Base-by-base conservation (phyloP, 768 basidiomycete genomes). In the Boletus vermiculosoides region DNA sequence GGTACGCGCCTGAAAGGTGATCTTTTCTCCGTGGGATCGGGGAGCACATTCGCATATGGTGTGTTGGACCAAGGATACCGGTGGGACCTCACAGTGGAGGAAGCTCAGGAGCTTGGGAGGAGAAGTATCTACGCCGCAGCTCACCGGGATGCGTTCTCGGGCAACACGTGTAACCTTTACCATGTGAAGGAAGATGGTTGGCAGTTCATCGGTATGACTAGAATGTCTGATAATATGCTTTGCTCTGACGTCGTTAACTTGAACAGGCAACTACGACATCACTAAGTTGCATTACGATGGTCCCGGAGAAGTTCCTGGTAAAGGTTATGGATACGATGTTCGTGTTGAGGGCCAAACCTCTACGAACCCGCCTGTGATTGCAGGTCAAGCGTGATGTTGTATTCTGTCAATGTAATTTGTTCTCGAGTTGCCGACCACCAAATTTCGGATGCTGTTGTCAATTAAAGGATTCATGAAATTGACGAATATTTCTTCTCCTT, bases 21-120 rank as follows among this genome's bases (percentile, higher is more conserved):
- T 72, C 73, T 98, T n/a, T 99, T 99, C 79, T 97, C 94, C 6
- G 97, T 99, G 36, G 97, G 97, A 30, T 98, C 96, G 4, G 97
- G 97, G 66, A 93, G 91, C 71, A 98, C 97, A 8, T 97, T 94
- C 65, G 97, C 97, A n/a, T 98, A 98, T 67, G 96, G 97, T 80
- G 93, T 98, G 2, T 81, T 97, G 47, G 97, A 98, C 73, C 95
- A 97, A 74, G 94, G 90, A 13, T 94, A 95, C 71, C 84, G 78
- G 57, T 98, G 91, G 92, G 94, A 98, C 68, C 75, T 99, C 57
- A 83, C 87, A 22, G 93, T 92, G 56, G 94, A 87, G 58, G 96
- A 97, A 59, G 97, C 97, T 2, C 90, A 93, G 69, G 97, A 98
- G 67, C 85, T 98, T 25, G 97, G 90, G 18, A 77, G 94, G 69